These are phyloP conservation scores for Beta vulgaris DNA, from an alignment of 148 eudicot species.

Conservation along the genomic window DNA sequence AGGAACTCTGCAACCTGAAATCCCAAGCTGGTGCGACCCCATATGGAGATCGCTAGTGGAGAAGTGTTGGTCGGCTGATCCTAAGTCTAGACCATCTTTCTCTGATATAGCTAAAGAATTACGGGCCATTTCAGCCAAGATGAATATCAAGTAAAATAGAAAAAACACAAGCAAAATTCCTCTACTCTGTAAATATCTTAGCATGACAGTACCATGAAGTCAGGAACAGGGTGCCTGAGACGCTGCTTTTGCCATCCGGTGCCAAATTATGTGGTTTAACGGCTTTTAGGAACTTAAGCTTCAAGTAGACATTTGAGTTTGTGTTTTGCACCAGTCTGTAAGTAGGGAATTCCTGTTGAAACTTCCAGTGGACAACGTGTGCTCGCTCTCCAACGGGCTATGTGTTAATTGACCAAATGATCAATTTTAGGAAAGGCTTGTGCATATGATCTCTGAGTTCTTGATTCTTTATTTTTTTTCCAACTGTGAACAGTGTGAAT, in stretches of 20 bases:
- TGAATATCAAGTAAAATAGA: conserved; percentile 14
- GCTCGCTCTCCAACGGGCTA: too few species aligned
- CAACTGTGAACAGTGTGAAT: too few species aligned
- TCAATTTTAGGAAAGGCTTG: too few species aligned
- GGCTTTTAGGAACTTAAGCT: too few species aligned
- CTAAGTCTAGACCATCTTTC: conserved; percentile 18
- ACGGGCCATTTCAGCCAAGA: conserved; percentile 11
- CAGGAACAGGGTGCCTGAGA: conserved; percentile 6
- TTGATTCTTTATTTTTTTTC: too few species aligned
- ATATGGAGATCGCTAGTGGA: conserved; percentile 51
- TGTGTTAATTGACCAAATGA: too few species aligned
- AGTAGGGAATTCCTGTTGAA: too few species aligned
- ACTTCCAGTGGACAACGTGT: too few species aligned
- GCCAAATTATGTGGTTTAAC: not conserved
- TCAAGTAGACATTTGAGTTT: too few species aligned
- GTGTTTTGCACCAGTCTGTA: too few species aligned
- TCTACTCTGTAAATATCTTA: not conserved
- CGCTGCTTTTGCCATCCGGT: conserved; percentile 25
- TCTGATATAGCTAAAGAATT: conserved; percentile 18
- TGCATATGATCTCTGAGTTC: too few species aligned
- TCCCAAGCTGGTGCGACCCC: conserved; percentile 45
- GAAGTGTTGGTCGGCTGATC: conserved; percentile 39
- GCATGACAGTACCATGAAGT: not conserved
- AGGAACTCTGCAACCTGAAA: conserved; percentile 37
- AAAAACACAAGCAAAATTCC: not conserved